phyloP scores from a whole-genome alignment of 306 rosid species.

The Trifolium subterraneum region DNA sequence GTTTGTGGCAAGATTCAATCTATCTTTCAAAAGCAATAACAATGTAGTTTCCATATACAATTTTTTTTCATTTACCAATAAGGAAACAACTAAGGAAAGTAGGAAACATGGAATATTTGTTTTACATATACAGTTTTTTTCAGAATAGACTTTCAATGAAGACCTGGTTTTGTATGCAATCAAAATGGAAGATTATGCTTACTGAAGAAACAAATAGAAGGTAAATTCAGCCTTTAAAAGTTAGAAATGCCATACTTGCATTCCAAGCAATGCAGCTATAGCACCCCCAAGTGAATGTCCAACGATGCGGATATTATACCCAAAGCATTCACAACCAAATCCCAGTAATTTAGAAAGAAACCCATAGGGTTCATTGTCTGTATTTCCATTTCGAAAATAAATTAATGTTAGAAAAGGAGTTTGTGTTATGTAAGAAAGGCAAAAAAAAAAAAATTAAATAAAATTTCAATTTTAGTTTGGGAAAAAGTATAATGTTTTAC shows the following conservation, averaged over 20 bases:
- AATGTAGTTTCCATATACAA: neutral
- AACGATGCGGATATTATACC: constrained; percentile 77
- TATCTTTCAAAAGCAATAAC: constrained; percentile 5
- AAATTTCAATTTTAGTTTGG: constrained; percentile 23
- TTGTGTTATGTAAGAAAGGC: constrained; percentile 14
- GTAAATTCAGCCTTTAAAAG: constrained; percentile 29
- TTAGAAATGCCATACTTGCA: constrained; percentile 67
- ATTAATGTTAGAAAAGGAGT: constrained; percentile 29
- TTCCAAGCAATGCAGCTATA: constrained; percentile 82
- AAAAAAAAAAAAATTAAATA: constrained; percentile 4
- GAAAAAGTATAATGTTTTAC: constrained; percentile 29
- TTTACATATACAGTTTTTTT: neutral
- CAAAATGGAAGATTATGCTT: constrained; percentile 28
- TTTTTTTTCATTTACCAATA: neutral
- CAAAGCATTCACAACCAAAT: constrained; percentile 81
- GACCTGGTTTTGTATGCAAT: constrained; percentile 28
- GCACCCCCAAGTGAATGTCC: constrained; percentile 98
- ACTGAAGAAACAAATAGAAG: constrained; percentile 31
- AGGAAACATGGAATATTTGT: neutral
- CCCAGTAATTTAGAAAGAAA: constrained; percentile 85
- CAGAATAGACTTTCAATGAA: constrained; percentile 18
- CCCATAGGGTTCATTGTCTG: constrained; percentile 72
- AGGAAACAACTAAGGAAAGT: constrained; percentile 20
- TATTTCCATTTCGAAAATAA: constrained; percentile 50
- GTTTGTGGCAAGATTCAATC: constrained; percentile 1